phyloP scores from a whole-genome alignment of 1,284 basidiomycete genomes.

The Microbotryum scabiosae region DNA sequence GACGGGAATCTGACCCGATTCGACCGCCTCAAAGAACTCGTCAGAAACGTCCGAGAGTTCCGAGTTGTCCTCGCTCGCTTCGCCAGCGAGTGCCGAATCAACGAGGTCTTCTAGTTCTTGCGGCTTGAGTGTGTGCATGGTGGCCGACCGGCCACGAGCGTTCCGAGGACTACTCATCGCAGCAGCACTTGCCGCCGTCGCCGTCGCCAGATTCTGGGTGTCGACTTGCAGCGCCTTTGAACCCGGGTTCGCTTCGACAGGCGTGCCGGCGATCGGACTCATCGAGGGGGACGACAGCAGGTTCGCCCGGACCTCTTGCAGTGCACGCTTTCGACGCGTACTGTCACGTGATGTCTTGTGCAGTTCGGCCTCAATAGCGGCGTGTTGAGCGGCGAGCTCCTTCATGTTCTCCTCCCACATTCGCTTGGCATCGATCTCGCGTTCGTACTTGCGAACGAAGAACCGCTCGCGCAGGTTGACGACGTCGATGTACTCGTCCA shows the following conservation, averaged over 20 bases:
- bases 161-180: constrained; percentile 3
- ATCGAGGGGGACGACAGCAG: constrained; percentile 11
- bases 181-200: neutral
- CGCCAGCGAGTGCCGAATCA: constrained; percentile 19
- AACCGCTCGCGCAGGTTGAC: constrained; percentile 71
- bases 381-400: constrained; percentile 76
- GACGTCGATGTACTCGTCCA: constrained; percentile 66
- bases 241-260: neutral
- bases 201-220: neutral
- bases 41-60: constrained; percentile 76
- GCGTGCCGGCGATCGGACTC: constrained; percentile 7
- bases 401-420: constrained; percentile 91
- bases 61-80: constrained; percentile 40
- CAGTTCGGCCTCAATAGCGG: constrained; percentile 71
- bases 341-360: constrained; percentile 39
- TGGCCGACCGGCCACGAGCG: constrained; percentile 11
- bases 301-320: constrained; percentile 35
- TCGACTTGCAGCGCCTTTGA: neutral
- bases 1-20: constrained; percentile 66
- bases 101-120: constrained; percentile 24
- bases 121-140: constrained; percentile 17
- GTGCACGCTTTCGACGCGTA: constrained; percentile 44
- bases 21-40: constrained; percentile 97
- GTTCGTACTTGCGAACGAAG: constrained; percentile 54
- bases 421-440: constrained; percentile 54